Percentiles rank a stretch among this genome's conserved stretches.
Conservation (phyloP, 768 basidiomycete species). For the Leccinum pellstonianum region DNA sequence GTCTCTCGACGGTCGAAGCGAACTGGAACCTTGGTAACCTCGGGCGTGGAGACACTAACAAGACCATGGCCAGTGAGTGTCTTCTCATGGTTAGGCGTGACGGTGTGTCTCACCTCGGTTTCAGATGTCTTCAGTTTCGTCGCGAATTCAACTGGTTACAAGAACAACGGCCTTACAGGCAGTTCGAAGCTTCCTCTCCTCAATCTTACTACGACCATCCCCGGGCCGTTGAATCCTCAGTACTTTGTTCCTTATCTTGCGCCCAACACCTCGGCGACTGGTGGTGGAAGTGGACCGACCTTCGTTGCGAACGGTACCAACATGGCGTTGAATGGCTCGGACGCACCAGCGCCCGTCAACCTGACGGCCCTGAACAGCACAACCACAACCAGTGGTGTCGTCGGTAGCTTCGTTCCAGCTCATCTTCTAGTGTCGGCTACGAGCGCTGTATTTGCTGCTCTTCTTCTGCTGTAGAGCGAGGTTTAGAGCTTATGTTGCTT, state of each 20-base stretch:
- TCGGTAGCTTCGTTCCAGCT: slow-evolving; percentile 1
- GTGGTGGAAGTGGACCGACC: slow-evolving; percentile 43
- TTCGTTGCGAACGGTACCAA: slow-evolving; percentile 35
- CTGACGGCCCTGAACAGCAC: slow-evolving; percentile 26
- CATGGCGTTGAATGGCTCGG: slow-evolving; percentile 29
- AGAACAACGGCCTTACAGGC: slow-evolving; percentile 35
- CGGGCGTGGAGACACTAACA: slow-evolving; percentile 54
- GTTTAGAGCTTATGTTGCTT: slow-evolving; percentile 1
- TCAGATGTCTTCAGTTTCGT: slow-evolving; percentile 54
- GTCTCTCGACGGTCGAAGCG: slow-evolving; percentile 51
- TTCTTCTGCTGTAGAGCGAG: slow-evolving; percentile 15
- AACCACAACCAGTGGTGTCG: slow-evolving; percentile 5
- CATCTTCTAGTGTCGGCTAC: slow-evolving; percentile 8
- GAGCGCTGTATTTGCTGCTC: slow-evolving; percentile 12
- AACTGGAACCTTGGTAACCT: slow-evolving; percentile 62
- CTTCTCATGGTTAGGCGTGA: neutral
- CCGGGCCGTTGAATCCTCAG: slow-evolving; percentile 42
- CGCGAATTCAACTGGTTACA: slow-evolving; percentile 45
- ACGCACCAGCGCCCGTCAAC: slow-evolving; percentile 39
- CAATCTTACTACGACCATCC: slow-evolving; percentile 38
- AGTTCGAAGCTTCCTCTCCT: slow-evolving; percentile 33
- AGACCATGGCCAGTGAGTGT: slow-evolving; percentile 25
- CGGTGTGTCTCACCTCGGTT: neutral
- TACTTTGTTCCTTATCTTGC: slow-evolving; percentile 42
- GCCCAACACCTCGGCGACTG: slow-evolving; percentile 34